Conservation (phyloP, 2,329 filamentous ascomycete genomes). For the Chalaropsis ovoidea region DNA sequence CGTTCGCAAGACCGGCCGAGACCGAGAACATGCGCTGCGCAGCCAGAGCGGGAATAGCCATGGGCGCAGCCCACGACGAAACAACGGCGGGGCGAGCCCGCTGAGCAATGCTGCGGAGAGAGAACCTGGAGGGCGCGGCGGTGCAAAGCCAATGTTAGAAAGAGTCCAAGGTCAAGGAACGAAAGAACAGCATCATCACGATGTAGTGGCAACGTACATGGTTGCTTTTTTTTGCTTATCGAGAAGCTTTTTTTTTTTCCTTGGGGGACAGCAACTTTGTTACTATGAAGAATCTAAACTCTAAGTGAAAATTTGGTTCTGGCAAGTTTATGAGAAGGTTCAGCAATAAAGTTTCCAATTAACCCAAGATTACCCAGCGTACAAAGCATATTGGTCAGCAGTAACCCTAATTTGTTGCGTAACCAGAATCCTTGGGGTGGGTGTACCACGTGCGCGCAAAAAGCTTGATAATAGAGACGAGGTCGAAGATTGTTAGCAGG, state of each 20-base stretch:
- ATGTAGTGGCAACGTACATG: background rate
- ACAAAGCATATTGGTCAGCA: background rate
- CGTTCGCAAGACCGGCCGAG: slow-evolving; percentile 1
- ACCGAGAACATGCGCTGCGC: slow-evolving; percentile 19
- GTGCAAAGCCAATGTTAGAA: slow-evolving; percentile 2
- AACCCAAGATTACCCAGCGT: slow-evolving; percentile 18
- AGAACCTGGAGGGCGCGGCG: slow-evolving; percentile 13
- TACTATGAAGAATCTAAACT: background rate
- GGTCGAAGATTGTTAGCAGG: background rate
- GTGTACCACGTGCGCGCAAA: background rate
- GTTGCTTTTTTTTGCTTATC: background rate
- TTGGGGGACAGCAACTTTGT: background rate
- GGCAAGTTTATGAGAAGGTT: background rate
- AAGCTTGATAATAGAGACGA: background rate
- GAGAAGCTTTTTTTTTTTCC: slow-evolving; percentile 3
- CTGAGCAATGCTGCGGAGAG: slow-evolving; percentile 22
- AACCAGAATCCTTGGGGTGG: background rate
- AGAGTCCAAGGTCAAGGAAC: background rate
- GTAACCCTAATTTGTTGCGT: background rate
- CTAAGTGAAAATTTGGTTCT: slow-evolving; percentile 9
- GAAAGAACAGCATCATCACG: background rate
- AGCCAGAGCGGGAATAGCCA: slow-evolving; percentile 4
- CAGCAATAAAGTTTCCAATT: background rate
- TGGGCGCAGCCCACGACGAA: slow-evolving; percentile 15
- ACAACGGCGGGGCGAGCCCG: slow-evolving; percentile 20